Evolutionary conservation across 306 rosid species (phyloP).

Genomic region (Senna tora): DNA sequence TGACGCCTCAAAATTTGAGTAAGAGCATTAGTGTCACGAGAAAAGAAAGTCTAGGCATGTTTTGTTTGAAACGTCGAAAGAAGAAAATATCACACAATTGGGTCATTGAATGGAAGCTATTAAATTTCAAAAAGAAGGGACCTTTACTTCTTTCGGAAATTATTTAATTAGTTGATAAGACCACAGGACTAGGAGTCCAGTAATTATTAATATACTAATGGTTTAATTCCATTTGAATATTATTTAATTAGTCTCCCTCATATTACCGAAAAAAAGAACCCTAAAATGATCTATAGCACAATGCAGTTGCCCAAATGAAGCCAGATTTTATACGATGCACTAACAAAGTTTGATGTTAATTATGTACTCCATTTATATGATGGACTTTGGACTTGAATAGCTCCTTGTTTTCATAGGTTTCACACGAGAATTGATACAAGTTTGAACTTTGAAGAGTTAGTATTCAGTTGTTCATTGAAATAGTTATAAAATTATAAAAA

Average conservation of each 20-base stretch:
- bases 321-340: neutral
- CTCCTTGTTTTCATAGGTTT: slow-evolving; percentile 3
- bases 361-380: neutral
- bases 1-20: neutral
- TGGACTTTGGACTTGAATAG: neutral
- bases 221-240: neutral
- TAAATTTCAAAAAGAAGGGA: no score
- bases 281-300: neutral
- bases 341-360: neutral
- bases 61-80: neutral
- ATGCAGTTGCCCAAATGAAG: neutral
- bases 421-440: neutral
- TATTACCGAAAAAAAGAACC: neutral
- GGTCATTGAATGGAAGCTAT: neutral
- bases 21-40: neutral
- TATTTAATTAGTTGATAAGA: no score
- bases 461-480: neutral
- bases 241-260: neutral
- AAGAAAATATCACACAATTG: neutral
- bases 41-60: neutral
- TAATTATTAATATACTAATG: neutral
- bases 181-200: no score
- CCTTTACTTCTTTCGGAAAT: no score
- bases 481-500: neutral
- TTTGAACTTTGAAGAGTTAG: neutral